Percentiles rank a stretch among this genome's conserved stretches.
Evolutionary conservation across 345 rosid genomes (phyloP).

Genomic region (Boechera divaricarpa): DNA sequence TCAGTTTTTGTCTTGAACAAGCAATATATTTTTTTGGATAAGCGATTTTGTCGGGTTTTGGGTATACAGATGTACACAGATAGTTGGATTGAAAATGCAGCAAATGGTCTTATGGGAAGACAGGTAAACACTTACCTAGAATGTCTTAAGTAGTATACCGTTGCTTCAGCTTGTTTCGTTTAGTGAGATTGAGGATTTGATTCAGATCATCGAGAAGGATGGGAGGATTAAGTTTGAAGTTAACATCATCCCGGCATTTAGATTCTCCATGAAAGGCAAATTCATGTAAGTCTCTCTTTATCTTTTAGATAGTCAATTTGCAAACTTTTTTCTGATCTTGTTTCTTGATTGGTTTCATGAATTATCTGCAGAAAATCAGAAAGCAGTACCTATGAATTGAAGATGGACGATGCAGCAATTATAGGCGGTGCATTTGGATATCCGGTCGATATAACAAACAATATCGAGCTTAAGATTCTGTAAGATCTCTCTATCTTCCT

Average conservation of each 20-base stretch:
- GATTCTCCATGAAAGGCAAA: conserved; percentile 84
- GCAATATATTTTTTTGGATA: background rate
- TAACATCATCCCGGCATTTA: conserved; percentile 70
- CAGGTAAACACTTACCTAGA: conserved; percentile 56
- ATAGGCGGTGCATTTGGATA: conserved; percentile 78
- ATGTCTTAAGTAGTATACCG: background rate
- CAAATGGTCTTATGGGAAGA: conserved; percentile 91
- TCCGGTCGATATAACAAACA: conserved; percentile 73
- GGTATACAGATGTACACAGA: conserved; percentile 77
- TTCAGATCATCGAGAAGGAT: conserved; percentile 65
- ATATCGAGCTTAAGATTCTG: conserved; percentile 64
- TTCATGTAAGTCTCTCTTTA: conserved; percentile 57
- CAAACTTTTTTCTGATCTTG: background rate
- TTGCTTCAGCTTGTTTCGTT: conserved; percentile 10
- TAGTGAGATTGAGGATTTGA: conserved; percentile 12
- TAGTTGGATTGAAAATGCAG: conserved; percentile 96
- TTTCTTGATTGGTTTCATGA: conserved; percentile 24
- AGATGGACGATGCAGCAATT: conserved; percentile 88
- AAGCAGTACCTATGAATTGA: conserved; percentile 51
- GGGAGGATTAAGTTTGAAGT: conserved; percentile 74
- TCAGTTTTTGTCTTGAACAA: background rate
- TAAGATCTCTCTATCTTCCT: conserved; percentile 48
- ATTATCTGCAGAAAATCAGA: conserved; percentile 58
- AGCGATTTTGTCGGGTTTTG: background rate
- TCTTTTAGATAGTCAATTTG: background rate